These are phyloP conservation scores for Termitomyces bulborhizus DNA, from an alignment of 768 basidiomycete species.

Conservation along the genomic window DNA sequence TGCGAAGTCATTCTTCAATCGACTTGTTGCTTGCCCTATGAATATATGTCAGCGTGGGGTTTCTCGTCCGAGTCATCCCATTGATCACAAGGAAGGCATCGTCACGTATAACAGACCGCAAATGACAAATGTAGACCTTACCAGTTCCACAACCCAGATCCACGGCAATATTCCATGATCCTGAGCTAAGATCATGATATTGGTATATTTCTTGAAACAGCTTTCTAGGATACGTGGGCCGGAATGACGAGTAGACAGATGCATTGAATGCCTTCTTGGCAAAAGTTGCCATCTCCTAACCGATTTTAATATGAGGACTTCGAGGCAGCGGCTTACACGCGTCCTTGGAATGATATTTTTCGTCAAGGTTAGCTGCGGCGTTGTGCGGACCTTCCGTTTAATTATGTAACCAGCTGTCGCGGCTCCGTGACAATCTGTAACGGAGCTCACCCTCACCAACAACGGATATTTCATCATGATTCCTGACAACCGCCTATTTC, in stretches of 20 bases:
- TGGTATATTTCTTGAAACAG: slow-evolving; percentile 59
- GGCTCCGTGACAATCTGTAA: too few relatives aligned
- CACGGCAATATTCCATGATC: slow-evolving; percentile 51
- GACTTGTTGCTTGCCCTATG: slow-evolving; percentile 64
- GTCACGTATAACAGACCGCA: not conserved
- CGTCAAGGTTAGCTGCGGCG: too few relatives aligned
- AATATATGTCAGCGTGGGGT: not conserved
- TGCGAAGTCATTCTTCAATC: slow-evolving; percentile 32
- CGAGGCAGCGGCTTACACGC: too few relatives aligned
- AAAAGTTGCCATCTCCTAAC: slow-evolving; percentile 62
- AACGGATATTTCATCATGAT: too few relatives aligned
- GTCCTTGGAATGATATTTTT: too few relatives aligned
- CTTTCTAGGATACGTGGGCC: slow-evolving; percentile 67
- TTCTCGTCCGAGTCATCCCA: not conserved
- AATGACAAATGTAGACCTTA: slow-evolving; percentile 17
- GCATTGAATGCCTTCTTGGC: slow-evolving; percentile 67
- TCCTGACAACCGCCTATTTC: too few relatives aligned
- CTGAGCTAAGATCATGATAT: slow-evolving; percentile 37
- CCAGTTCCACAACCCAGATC: slow-evolving; percentile 88
- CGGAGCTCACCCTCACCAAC: too few relatives aligned
- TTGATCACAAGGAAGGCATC: not conserved
- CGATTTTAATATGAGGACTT: too few relatives aligned
- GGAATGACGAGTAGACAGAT: slow-evolving; percentile 54
- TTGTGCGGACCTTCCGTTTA: too few relatives aligned
- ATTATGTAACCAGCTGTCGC: too few relatives aligned